phyloP scores from a whole-genome alignment of 2,329 filamentous ascomycete genomes.

The Trichoderma guizhouense region DNA sequence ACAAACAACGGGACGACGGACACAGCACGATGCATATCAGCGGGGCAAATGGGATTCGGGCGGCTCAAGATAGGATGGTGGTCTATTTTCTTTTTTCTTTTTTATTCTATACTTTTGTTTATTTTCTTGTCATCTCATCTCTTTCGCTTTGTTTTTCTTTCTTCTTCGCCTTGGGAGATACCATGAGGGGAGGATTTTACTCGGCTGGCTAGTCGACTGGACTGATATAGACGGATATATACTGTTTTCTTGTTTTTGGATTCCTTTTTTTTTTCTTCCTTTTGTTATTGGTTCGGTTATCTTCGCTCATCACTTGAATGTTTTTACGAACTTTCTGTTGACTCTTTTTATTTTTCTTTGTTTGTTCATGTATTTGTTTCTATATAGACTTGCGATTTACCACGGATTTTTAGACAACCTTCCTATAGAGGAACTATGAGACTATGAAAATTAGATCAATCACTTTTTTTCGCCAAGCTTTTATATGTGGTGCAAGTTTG shows the following conservation, averaged over 20 bases:
- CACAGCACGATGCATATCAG: slow-evolving; percentile 8
- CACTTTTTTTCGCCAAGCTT: background rate
- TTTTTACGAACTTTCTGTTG: background rate
- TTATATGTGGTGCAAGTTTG: background rate
- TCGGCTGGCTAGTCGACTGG: background rate
- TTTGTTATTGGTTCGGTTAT: background rate
- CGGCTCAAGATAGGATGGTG: background rate
- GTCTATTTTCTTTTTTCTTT: background rate
- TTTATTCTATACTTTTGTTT: background rate
- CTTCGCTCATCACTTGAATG: background rate
- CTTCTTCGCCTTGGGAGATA: background rate
- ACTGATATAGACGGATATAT: background rate
- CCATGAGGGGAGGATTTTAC: background rate
- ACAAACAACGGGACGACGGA: slow-evolving; percentile 6
- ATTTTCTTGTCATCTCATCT: background rate
- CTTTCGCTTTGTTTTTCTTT: background rate
- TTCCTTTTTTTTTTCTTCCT: background rate
- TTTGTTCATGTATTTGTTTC: background rate
- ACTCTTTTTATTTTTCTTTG: background rate
- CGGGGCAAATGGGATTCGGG: background rate
- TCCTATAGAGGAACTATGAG: slow-evolving; percentile 13
- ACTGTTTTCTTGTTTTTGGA: background rate
- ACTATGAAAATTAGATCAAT: background rate
- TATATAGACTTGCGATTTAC: background rate
- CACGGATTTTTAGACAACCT: background rate